A percentile compares a stretch with the other conserved stretches of the same genome.
These are phyloP conservation scores for Fusarium cyanostomum DNA, from an alignment of 2,329 filamentous ascomycete genomes.

Conservation along the genomic window DNA sequence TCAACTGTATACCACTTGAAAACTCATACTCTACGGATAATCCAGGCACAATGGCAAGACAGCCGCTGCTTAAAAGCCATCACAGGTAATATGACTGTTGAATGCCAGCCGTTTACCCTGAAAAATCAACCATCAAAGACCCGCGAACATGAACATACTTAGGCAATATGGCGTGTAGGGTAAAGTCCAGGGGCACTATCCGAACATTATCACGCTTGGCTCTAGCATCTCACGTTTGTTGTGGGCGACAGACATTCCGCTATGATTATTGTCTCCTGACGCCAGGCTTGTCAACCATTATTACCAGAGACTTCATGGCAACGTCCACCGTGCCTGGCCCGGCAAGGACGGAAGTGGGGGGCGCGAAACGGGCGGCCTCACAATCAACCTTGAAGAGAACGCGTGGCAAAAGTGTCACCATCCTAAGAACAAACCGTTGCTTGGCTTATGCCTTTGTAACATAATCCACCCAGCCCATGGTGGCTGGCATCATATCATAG, in stretches of 20 bases:
- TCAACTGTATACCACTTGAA: no score
- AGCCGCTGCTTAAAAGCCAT: no score
- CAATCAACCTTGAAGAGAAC: constrained; percentile 14
- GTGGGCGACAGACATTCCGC: constrained; percentile 18
- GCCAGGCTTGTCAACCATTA: constrained; percentile 9
- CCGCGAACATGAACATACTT: no score
- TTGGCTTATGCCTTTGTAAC: constrained; percentile 10
- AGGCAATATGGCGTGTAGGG: constrained; percentile 17
- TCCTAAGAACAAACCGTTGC: not conserved
- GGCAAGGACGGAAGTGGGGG: constrained; percentile 32
- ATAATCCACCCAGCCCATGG: not conserved
- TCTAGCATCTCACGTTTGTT: not conserved
- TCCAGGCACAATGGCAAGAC: no score
- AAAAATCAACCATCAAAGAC: not conserved
- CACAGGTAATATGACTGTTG: not conserved
- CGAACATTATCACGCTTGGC: not conserved
- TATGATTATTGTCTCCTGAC: constrained; percentile 12
- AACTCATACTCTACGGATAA: no score
- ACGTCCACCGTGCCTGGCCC: constrained; percentile 1
- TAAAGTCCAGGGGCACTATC: not conserved
- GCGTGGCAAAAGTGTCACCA: constrained; percentile 34
- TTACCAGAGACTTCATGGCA: not conserved
- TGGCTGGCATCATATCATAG: not conserved
- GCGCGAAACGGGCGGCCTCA: constrained; percentile 35
- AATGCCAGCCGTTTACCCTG: not conserved